Evolutionary conservation across 2,329 filamentous ascomycete genomes (phyloP).

Genomic region (Claviceps africana): DNA sequence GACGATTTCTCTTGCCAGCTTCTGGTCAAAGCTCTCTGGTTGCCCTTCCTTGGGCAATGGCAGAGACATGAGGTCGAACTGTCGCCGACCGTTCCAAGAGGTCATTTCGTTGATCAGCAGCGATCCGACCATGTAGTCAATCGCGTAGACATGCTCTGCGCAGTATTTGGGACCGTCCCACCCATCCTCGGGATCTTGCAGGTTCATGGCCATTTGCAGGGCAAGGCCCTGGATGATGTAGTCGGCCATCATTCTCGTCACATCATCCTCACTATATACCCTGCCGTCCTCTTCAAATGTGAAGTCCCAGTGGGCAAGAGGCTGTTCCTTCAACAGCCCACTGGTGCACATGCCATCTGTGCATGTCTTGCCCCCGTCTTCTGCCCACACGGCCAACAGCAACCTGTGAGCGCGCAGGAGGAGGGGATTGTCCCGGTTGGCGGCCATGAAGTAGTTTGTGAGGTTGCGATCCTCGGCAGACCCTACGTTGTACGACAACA

Average conservation of each 20-base stretch:
- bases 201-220: constrained; percentile 35
- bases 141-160: constrained; percentile 31
- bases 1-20: constrained; percentile 33
- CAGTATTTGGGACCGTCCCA: constrained; percentile 43
- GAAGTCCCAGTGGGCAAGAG: constrained; percentile 18
- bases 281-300: constrained; percentile 12
- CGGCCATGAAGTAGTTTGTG: constrained; percentile 36
- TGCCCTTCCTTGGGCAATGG: constrained; percentile 21
- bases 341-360: constrained; percentile 37
- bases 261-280: constrained; percentile 23
- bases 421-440: constrained; percentile 26
- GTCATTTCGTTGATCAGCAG: constrained; percentile 40
- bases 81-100: constrained; percentile 32
- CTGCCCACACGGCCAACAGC: constrained; percentile 36
- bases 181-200: constrained; percentile 32
- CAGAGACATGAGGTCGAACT: constrained; percentile 34
- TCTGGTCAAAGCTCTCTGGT: constrained; percentile 26
- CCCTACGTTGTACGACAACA: constrained; percentile 32
- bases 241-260: constrained; percentile 32
- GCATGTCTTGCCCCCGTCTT: constrained; percentile 25
- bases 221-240: constrained; percentile 45
- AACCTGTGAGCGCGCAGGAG: constrained; percentile 33
- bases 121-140: constrained; percentile 34
- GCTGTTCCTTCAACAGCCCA: constrained; percentile 30
- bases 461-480: constrained; percentile 21